Evolutionary conservation across 2,329 filamentous ascomycete species (phyloP).

Genomic region (Colletotrichum sp.): DNA sequence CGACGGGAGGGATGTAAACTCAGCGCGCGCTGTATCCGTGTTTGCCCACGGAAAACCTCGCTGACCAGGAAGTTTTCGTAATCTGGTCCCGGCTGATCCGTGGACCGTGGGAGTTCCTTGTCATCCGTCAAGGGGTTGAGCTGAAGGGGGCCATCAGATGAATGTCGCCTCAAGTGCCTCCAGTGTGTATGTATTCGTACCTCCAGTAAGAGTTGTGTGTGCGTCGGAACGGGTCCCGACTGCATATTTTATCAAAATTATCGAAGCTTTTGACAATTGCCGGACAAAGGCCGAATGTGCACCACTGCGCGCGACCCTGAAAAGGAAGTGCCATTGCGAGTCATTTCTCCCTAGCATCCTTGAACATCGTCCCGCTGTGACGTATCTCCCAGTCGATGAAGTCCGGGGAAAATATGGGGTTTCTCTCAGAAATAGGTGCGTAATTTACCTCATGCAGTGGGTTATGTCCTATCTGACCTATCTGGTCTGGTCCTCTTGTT

Average conservation of each 20-base stretch:
- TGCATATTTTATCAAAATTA: not conserved
- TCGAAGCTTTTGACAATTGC: not conserved
- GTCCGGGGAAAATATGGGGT: slow-evolving; percentile 19
- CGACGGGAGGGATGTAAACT: not conserved
- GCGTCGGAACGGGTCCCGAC: not conserved
- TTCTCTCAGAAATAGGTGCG: not conserved
- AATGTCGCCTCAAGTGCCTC: not conserved
- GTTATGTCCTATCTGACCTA: not conserved
- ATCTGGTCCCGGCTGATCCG: not conserved
- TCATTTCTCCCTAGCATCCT: slow-evolving; percentile 13
- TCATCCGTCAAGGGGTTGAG: not conserved
- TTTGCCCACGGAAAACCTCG: not conserved
- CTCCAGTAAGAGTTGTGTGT: not conserved
- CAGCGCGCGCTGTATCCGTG: not conserved
- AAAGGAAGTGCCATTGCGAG: not conserved
- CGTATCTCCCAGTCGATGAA: slow-evolving; percentile 1
- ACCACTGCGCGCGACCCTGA: not conserved
- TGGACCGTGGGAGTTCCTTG: not conserved
- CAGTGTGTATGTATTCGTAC: too few relatives aligned
- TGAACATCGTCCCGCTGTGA: slow-evolving; percentile 11
- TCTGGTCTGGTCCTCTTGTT: not conserved
- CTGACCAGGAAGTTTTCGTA: not conserved
- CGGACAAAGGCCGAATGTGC: not conserved
- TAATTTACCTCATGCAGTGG: slow-evolving; percentile 11
- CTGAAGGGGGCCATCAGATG: not conserved